Evolutionary conservation across 2,329 filamentous ascomycete species (phyloP).

Genomic region (Venturia aucupariae): DNA sequence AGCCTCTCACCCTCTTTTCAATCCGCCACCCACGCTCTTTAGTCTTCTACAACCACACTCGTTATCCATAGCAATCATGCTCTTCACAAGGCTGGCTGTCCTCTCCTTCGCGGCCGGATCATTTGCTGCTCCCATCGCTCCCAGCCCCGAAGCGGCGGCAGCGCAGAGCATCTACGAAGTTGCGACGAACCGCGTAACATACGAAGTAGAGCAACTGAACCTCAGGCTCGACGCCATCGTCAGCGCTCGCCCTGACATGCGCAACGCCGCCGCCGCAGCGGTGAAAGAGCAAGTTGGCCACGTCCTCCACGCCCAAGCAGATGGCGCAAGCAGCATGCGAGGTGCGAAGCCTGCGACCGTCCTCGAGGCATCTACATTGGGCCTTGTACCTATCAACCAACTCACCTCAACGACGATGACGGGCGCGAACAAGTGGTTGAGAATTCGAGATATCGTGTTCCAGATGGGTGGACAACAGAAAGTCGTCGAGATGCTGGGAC

Average conservation of each 20-base stretch:
- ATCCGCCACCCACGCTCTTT: neutral
- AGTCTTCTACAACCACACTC: neutral
- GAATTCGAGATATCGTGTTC: neutral
- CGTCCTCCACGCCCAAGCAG: neutral
- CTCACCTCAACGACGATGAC: neutral
- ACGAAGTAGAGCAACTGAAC: neutral
- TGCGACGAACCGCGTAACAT: neutral
- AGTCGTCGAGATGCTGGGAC: neutral
- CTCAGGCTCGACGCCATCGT: neutral
- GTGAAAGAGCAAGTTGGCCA: neutral
- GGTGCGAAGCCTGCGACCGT: neutral
- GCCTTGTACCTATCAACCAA: neutral
- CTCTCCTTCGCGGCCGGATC: neutral
- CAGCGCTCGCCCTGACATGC: neutral
- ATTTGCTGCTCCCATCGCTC: constrained; percentile 2
- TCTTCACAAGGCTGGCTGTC: neutral
- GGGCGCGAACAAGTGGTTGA: neutral
- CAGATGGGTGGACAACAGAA: neutral
- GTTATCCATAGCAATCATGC: neutral
- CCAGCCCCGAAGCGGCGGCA: neutral
- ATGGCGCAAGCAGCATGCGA: neutral
- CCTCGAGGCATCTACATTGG: neutral
- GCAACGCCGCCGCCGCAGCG: neutral
- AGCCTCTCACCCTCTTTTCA: neutral
- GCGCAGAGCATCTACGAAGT: neutral